Evolutionary conservation across 2,329 filamentous ascomycete genomes (phyloP).

Genomic region (Cladosporium oxysporum): DNA sequence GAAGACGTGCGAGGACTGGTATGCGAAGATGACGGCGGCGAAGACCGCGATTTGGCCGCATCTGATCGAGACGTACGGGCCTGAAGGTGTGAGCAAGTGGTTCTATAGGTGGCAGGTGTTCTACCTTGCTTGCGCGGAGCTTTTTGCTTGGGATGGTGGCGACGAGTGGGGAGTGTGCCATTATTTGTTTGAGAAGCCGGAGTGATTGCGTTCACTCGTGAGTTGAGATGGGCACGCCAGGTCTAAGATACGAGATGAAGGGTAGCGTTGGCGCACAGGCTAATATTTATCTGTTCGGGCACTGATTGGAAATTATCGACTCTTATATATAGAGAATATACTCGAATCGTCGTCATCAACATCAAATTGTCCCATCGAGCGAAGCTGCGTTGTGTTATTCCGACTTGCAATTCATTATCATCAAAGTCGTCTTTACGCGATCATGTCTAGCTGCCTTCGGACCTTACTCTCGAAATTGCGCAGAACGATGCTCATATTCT

Average conservation of each 20-base stretch:
- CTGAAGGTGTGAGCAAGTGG: constrained; percentile 61
- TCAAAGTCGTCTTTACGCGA: background rate
- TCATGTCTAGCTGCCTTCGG: background rate
- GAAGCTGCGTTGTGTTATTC: no score
- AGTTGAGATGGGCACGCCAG: background rate
- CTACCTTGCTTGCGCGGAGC: constrained; percentile 69
- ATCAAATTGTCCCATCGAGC: background rate
- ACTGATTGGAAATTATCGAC: background rate
- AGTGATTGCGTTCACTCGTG: background rate
- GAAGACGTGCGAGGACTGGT: constrained; percentile 70
- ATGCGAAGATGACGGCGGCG: constrained; percentile 59
- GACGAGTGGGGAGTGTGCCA: constrained; percentile 70
- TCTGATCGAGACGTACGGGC: constrained; percentile 65
- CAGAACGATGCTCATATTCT: constrained; percentile 15
- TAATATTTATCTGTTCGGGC: background rate
- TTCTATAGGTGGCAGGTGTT: constrained; percentile 73
- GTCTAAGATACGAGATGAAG: background rate
- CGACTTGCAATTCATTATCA: background rate
- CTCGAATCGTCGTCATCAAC: background rate
- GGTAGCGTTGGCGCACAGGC: background rate
- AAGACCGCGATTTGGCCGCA: constrained; percentile 65
- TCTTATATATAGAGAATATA: background rate
- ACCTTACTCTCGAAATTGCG: background rate
- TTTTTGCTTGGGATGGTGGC: constrained; percentile 66
- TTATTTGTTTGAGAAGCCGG: constrained; percentile 64